Evolutionary conservation across 2,329 filamentous ascomycete species (phyloP), one percentile per base, ranked within the genome.

Genomic region (Ophiostoma novo-ulmi): DNA sequence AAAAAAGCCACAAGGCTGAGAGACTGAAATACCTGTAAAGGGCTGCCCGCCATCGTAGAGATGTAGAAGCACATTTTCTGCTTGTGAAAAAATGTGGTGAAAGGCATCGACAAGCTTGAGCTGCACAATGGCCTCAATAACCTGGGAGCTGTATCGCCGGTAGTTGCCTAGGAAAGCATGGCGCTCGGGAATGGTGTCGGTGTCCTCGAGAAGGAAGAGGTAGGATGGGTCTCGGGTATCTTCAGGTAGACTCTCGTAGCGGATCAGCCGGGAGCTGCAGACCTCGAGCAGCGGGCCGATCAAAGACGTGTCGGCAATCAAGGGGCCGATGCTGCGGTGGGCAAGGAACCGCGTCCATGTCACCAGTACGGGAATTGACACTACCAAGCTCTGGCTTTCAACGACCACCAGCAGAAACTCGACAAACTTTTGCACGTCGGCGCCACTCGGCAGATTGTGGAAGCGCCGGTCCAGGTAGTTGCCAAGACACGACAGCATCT

Each of bases 141-240:
- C 87, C 72, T 92, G 90, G 3, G 89, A 89, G 78, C 93, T 95
- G 77, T 97, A 98, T 72, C 95, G 87, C 55, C 95, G 87, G 79
- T 99, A 99, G 77, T 99, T 98, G 4, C 94, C 93, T 13, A 98
- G 85, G 78, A 99, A 99, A 0, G 93, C 93, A 80, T 99, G 95
- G 35, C 93, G 87, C 78, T 99, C 95, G 0, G 95, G 95, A 26
- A 94, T 84, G 0, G 94, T 98, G 77, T 99, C 95, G 70, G 97
- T 96, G 77, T 99, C 95, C 77, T 98, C 94, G 76, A 93, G 85
- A 1, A 99, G 84, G 74, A 97, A 95, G 13, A 92, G 82, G 71
- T 93, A 86, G 0, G 91, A 94, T 1, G 91, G 85, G 75, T 97
- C 90, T 66, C 92, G 87, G 0, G 89, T 91, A 73, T 97, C 91